Percentiles rank a stretch among this genome's conserved stretches.
Conservation (phyloP, 2,329 filamentous ascomycete genomes). For the Thermomyces lanuginosus region DNA sequence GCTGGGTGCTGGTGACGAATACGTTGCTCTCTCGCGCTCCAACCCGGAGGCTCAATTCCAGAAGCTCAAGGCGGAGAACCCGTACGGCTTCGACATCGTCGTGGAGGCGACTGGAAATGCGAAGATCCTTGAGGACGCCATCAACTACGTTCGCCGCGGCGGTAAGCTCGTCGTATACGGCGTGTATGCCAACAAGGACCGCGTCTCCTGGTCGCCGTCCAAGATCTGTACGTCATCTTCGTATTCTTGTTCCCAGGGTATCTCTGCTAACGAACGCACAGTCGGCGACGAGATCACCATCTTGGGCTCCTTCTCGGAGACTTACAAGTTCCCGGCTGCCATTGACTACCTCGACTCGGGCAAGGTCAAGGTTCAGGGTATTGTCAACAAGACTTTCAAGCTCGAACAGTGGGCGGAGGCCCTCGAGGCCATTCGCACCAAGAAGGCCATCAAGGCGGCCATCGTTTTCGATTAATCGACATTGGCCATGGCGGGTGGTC, state of each 20-base stretch:
- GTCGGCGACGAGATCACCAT: constrained; percentile 52
- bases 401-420: constrained; percentile 58
- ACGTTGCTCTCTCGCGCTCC: constrained; percentile 30
- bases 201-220: constrained; percentile 51
- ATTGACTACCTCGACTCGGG: constrained; percentile 36
- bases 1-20: constrained; percentile 33
- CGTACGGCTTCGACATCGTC: constrained; percentile 58
- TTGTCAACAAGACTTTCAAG: constrained; percentile 57
- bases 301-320: constrained; percentile 56
- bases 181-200: constrained; percentile 47
- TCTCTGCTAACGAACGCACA: too few relatives aligned
- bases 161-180: constrained; percentile 58
- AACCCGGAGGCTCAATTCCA: constrained; percentile 44
- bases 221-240: constrained; percentile 46
- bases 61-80: constrained; percentile 46
- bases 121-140: constrained; percentile 52
- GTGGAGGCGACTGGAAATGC: constrained; percentile 54
- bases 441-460: constrained; percentile 57
- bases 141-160: constrained; percentile 54
- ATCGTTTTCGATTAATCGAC: constrained; percentile 47
- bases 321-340: constrained; percentile 51
- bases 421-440: constrained; percentile 54
- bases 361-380: constrained; percentile 39
- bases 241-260: too few relatives aligned
- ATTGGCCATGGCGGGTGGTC: too few relatives aligned